phyloP scores from a whole-genome alignment of 768 basidiomycete species.

The Leccinum olivaceopallidum region DNA sequence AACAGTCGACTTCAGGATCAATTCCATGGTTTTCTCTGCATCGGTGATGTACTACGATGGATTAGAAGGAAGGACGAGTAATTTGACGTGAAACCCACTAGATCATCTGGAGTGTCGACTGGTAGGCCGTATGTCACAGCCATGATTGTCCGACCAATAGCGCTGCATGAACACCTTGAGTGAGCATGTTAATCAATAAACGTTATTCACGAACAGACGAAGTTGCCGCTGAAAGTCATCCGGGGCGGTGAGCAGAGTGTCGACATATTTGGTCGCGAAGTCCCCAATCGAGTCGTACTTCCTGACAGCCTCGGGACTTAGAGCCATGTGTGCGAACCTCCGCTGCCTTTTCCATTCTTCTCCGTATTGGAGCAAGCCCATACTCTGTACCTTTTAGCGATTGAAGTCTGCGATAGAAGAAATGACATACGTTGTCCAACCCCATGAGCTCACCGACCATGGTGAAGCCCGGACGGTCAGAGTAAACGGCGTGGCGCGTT shows the following conservation, averaged over 20 bases:
- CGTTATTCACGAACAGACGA: conserved; percentile 16
- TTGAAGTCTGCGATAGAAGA: neutral
- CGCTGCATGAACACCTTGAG: neutral
- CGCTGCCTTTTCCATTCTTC: conserved; percentile 24
- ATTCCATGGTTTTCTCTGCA: conserved; percentile 28
- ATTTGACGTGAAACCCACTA: conserved; percentile 9
- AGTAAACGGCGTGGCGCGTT: conserved; percentile 29
- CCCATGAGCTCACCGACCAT: conserved; percentile 39
- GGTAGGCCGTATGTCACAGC: conserved; percentile 29
- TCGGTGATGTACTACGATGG: conserved; percentile 28
- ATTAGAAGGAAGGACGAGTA: neutral
- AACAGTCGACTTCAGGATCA: conserved; percentile 23
- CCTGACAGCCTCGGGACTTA: conserved; percentile 32
- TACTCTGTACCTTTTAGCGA: conserved; percentile 17
- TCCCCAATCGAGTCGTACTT: conserved; percentile 36
- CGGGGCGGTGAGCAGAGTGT: conserved; percentile 15
- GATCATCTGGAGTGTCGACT: conserved; percentile 19
- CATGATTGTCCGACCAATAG: conserved; percentile 21
- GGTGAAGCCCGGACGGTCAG: conserved; percentile 34
- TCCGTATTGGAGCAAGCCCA: conserved; percentile 24
- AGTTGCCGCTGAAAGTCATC: conserved; percentile 23
- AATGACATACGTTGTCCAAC: conserved; percentile 15
- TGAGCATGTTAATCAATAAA: neutral
- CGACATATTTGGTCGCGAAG: conserved; percentile 21
- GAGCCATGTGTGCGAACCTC: conserved; percentile 30